Conservation (phyloP, 768 basidiomycete species). For the Pholiota conissans region DNA sequence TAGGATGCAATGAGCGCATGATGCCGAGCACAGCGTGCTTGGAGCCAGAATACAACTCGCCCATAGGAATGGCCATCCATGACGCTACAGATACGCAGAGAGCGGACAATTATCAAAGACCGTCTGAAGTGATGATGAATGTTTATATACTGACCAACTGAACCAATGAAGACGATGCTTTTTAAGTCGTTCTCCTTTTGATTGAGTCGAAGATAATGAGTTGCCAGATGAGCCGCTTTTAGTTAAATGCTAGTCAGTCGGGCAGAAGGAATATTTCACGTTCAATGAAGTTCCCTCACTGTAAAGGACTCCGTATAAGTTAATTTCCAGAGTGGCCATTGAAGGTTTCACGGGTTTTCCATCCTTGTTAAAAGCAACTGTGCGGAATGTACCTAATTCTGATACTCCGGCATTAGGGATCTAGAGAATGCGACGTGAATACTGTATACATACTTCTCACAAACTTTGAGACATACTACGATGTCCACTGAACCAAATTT, state of each 20-base stretch:
- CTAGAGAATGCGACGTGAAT: slow-evolving; percentile 15
- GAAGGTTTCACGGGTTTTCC: slow-evolving; percentile 45
- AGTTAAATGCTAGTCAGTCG: not conserved
- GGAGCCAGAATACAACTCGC: slow-evolving; percentile 47
- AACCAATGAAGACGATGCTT: slow-evolving; percentile 52
- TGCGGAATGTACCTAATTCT: slow-evolving; percentile 33
- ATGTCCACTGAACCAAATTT: slow-evolving; percentile 52
- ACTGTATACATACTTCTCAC: not conserved
- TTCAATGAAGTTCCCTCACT: slow-evolving; percentile 31
- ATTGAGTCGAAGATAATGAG: slow-evolving; percentile 47
- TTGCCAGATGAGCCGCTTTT: slow-evolving; percentile 47
- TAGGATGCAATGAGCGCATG: slow-evolving; percentile 46
- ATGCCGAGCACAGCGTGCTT: slow-evolving; percentile 56
- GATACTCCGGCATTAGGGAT: slow-evolving; percentile 52
- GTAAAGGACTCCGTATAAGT: slow-evolving; percentile 47
- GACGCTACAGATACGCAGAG: slow-evolving; percentile 41
- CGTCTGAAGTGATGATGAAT: not conserved
- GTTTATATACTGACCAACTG: slow-evolving; percentile 40
- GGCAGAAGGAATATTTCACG: not conserved
- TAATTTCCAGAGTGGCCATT: slow-evolving; percentile 47
- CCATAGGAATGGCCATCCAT: slow-evolving; percentile 44
- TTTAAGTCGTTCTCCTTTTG: slow-evolving; percentile 42
- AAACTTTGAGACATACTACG: slow-evolving; percentile 39
- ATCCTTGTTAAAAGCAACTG: slow-evolving; percentile 26
- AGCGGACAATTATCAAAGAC: not conserved